Base-by-base conservation (phyloP, 1,139 yeast genomes). In the Saccharomyces hybrid region DNA sequence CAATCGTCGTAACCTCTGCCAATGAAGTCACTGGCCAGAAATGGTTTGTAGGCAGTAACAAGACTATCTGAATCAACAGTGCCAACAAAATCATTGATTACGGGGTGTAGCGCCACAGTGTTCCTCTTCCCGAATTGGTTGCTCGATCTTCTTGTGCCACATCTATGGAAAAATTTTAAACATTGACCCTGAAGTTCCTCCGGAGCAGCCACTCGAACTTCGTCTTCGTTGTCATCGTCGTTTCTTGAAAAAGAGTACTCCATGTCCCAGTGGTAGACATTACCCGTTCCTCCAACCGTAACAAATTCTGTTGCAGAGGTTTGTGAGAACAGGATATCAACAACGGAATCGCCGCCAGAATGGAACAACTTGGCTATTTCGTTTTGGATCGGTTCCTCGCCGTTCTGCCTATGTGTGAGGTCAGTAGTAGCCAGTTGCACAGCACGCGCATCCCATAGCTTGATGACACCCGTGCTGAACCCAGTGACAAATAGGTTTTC, bases 401-500 rank as follows among this genome's bases (percentile, higher is more conserved):
- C 66, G 48, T 64, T 60, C 53, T 63, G 65, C 48, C 66, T 59
- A 46, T 59, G 56, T 1, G 64, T 42, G 32, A 62, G 57, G 47
- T 61, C 65, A 8, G 58, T 53, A 1, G 64, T 57, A 5, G 68
- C 65, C 23, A 60, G 61, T 27, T 61, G 59, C 3, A 65, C 64
- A 8, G 69, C 64, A 52, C 71, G 64, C 27, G 66, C 59, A 59
- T 68, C 71, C 71, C 71, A 68, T 49, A 68, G 57, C 52, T 67
- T 68, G 50, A 67, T 58, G 41, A 62, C 59, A 51, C 71, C 71
- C 2, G 67, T 62, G 44, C 64, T 63, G 5, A 66, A 62, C 46
- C 71, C 71, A 2, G 69, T 67, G 14, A 63, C 64, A 48, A 67
- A 67, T 34, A 67, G 46, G 31, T 63, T 64, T 44, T 62, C 65